phyloP scores from a whole-genome alignment of 2,329 filamentous ascomycete species.

The Fusarium sp. region DNA sequence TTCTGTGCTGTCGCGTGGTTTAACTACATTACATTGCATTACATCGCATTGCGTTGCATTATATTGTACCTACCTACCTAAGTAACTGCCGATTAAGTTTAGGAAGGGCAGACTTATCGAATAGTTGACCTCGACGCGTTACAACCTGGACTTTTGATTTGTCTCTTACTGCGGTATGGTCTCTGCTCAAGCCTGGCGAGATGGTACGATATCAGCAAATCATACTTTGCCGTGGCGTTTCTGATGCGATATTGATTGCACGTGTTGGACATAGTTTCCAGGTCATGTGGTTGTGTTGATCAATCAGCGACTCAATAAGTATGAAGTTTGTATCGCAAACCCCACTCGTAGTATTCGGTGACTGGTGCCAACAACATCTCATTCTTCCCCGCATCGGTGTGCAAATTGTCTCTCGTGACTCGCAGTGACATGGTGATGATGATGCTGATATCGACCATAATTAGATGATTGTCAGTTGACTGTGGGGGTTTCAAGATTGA shows the following conservation, averaged over 20 bases:
- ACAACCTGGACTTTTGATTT: not conserved
- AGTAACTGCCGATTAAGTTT: constrained; percentile 1
- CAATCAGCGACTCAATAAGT: constrained; percentile 11
- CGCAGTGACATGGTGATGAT: constrained; percentile 21
- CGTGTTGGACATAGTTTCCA: constrained; percentile 33
- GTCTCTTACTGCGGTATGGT: not conserved
- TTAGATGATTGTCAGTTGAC: constrained; percentile 10
- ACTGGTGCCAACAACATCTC: constrained; percentile 33
- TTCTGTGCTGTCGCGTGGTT: constrained; percentile 15
- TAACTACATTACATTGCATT: constrained; percentile 1
- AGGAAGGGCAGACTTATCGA: not conserved
- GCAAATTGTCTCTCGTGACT: constrained; percentile 34
- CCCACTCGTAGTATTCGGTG: constrained; percentile 19
- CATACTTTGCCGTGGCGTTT: constrained; percentile 18
- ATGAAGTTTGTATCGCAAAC: constrained; percentile 19
- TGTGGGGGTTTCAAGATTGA: constrained; percentile 12
- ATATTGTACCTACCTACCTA: not conserved
- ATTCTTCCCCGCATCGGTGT: constrained; percentile 33
- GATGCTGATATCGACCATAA: not conserved
- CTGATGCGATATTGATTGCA: constrained; percentile 11
- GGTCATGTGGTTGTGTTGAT: constrained; percentile 43
- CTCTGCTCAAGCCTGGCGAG: constrained; percentile 26
- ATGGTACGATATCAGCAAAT: constrained; percentile 15
- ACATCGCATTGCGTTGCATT: constrained; percentile 1
- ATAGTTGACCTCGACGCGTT: not conserved